Evolutionary conservation across 2,329 filamentous ascomycete genomes (phyloP).

Genomic region (Didymella pinodella): DNA sequence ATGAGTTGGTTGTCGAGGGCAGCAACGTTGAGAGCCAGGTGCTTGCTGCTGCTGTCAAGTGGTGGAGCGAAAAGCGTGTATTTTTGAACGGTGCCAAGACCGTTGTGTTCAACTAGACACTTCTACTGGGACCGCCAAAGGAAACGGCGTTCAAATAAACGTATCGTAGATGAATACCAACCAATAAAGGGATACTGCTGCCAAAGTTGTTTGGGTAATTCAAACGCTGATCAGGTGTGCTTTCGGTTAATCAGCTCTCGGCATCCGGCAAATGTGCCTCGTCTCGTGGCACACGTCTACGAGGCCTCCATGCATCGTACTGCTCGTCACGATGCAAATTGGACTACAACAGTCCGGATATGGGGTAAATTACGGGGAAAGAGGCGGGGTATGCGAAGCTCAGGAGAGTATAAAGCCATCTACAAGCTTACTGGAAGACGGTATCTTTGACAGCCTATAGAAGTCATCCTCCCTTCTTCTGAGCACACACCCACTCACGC

Average conservation of each 20-base stretch:
- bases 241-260: slow-evolving; percentile 14
- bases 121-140: not conserved
- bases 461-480: not conserved
- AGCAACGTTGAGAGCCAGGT: slow-evolving; percentile 87
- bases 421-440: not conserved
- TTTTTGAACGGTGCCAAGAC: slow-evolving; percentile 83
- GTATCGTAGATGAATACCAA: slow-evolving; percentile 1
- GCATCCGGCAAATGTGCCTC: slow-evolving; percentile 17
- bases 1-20: slow-evolving; percentile 79
- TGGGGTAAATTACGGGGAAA: slow-evolving; percentile 10
- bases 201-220: not conserved
- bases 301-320: slow-evolving; percentile 23
- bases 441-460: not conserved
- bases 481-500: not conserved
- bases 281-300: slow-evolving; percentile 24
- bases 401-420: slow-evolving; percentile 9
- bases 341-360: slow-evolving; percentile 16
- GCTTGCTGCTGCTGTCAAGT: slow-evolving; percentile 81
- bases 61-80: slow-evolving; percentile 79
- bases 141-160: slow-evolving; percentile 1
- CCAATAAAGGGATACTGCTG: not conserved
- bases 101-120: slow-evolving; percentile 70
- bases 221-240: slow-evolving; percentile 2
- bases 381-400: slow-evolving; percentile 4
- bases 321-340: slow-evolving; percentile 28